Evolutionary conservation across 768 basidiomycete genomes (phyloP).

Genomic region (Hemileccinum rubropunctum): DNA sequence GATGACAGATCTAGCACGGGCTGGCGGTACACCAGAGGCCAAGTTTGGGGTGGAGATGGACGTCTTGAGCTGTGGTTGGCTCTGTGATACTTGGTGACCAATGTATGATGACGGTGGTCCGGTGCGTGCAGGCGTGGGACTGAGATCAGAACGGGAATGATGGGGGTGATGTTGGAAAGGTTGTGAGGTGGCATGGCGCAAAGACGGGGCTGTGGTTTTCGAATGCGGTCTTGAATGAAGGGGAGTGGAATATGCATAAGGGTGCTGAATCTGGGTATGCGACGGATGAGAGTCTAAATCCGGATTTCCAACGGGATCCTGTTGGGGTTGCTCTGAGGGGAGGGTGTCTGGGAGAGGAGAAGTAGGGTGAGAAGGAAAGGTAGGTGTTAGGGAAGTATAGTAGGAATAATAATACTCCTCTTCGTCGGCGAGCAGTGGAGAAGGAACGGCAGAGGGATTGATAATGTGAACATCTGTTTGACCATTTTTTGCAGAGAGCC

Average conservation of each 20-base stretch:
- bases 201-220: slow-evolving; percentile 1
- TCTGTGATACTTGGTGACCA: slow-evolving; percentile 1
- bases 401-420: slow-evolving; percentile 54
- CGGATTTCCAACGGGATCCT: background rate
- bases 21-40: slow-evolving; percentile 22
- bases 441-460: slow-evolving; percentile 13
- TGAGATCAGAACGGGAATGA: too few species aligned
- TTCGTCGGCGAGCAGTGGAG: slow-evolving; percentile 29
- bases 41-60: slow-evolving; percentile 71
- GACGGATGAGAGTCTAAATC: slow-evolving; percentile 20
- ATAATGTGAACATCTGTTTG: slow-evolving; percentile 8
- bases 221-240: slow-evolving; percentile 6
- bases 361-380: slow-evolving; percentile 5
- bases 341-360: too few species aligned
- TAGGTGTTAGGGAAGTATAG: slow-evolving; percentile 39
- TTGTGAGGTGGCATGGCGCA: slow-evolving; percentile 24
- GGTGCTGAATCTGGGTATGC: slow-evolving; percentile 39
- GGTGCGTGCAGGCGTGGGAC: too few species aligned
- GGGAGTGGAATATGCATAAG: slow-evolving; percentile 48
- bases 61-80: slow-evolving; percentile 38
- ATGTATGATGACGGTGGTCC: slow-evolving; percentile 7
- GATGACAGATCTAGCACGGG: slow-evolving; percentile 6
- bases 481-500: slow-evolving; percentile 11
- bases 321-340: too few species aligned
- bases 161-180: slow-evolving; percentile 20